Percentiles rank a stretch among this genome's conserved stretches.
phyloP scores from a whole-genome alignment of 805 yeast species.

The Soucietia sequanensis region DNA sequence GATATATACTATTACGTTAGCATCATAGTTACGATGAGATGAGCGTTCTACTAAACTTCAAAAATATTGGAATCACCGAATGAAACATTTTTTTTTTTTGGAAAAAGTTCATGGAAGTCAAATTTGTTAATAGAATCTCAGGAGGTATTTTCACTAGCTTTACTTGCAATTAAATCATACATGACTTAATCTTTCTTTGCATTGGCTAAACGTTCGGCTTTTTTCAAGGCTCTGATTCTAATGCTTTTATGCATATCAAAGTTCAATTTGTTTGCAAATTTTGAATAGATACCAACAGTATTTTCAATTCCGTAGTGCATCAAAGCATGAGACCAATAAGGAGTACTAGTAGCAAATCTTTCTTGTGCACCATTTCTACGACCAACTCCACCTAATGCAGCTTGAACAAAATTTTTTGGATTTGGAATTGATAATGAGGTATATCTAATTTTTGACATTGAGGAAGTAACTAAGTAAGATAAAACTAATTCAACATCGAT shows the following conservation, averaged over 20 bases:
- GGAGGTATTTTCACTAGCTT: too few relatives aligned
- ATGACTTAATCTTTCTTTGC: too few relatives aligned
- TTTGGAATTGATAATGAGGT: slow-evolving; percentile 74
- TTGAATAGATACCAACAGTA: slow-evolving; percentile 79
- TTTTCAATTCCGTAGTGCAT: slow-evolving; percentile 81
- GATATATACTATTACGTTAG: too few relatives aligned
- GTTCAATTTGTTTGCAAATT: slow-evolving; percentile 66
- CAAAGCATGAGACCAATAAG: slow-evolving; percentile 91
- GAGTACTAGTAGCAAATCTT: slow-evolving; percentile 81
- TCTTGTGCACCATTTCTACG: slow-evolving; percentile 92
- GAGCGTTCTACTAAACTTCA: too few relatives aligned
- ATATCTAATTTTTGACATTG: slow-evolving; percentile 91
- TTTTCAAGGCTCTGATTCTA: slow-evolving; percentile 78
- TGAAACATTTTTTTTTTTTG: too few relatives aligned
- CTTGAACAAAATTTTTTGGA: slow-evolving; percentile 75
- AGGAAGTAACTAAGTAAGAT: slow-evolving; percentile 88
- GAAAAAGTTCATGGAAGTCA: too few relatives aligned
- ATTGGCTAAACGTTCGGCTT: slow-evolving; percentile 49
- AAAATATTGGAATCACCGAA: too few relatives aligned
- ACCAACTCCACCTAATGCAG: slow-evolving; percentile 69
- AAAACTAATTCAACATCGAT: slow-evolving; percentile 85
- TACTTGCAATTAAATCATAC: too few relatives aligned
- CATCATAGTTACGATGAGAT: too few relatives aligned
- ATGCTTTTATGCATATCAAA: slow-evolving; percentile 75
- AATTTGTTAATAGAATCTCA: too few relatives aligned